Base-by-base conservation (phyloP, 106 monocot genomes). In the Acorus calamus region DNA sequence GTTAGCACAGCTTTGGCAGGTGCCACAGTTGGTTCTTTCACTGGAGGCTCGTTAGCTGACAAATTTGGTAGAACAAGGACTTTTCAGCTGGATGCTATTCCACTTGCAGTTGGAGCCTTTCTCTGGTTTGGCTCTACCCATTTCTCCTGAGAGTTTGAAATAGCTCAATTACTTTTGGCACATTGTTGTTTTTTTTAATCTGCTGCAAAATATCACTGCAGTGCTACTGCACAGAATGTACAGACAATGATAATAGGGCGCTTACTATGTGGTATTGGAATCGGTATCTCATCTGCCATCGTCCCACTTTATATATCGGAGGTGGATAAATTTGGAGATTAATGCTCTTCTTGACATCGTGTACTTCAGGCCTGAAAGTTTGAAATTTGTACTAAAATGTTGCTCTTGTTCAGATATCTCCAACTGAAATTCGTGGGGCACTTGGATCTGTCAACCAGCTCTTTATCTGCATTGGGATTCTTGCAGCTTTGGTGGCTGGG, bases 241-340 rank as follows among this genome's bases (percentile, higher is more conserved):
- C 76, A 79, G 45, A 85, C 72, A 44, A 96, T 96, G 96, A 73
- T 96, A 77, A 80, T 96, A 69, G 96, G 91, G 4, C 84, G 96
- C 66, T 66, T 96, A 47, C 87, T 96, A 75, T 75, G 82, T 84
- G 96, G 96, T 56, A 74, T 96, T 74, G 96, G 96, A 64, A 96
- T 96, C 61, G 96, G 96, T 62, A 87, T 96, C 46, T 83, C 91
- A 55, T 96, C 96, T 57, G 96, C 96, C 13, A 79, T 96, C 68
- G 96, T 96, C 60, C 96, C 91, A 41, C 87, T 96, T 63, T 96
- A 96, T 66, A 96, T 96, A 53, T 96, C 96, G 56, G 96, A 96
- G 90, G 91, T 96, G 65, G 9, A 55, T 51, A 7, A 67, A 14
- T 66, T 47, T 68, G 44, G 11, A 43, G 55, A 46, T 56, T 78